Conservation (phyloP, 768 basidiomycete species). For the Calocera viscosa region DNA sequence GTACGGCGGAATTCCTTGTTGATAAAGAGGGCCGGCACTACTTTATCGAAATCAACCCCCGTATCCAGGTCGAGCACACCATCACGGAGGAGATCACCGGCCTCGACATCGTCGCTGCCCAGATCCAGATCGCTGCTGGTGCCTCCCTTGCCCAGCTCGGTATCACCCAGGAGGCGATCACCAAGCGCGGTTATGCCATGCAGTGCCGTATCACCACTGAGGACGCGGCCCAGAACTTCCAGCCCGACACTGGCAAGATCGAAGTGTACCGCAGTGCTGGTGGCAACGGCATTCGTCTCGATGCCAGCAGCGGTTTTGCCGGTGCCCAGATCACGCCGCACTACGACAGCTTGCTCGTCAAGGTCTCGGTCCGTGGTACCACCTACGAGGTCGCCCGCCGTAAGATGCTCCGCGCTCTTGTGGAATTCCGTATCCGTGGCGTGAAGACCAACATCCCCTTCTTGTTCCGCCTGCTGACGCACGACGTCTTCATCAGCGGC, state of each 20-base stretch:
- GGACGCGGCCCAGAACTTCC: conserved; percentile 83
- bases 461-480: conserved; percentile 93
- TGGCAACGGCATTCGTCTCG: conserved; percentile 94
- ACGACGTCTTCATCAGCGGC: conserved; percentile 89
- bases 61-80: conserved; percentile 99
- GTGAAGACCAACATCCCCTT: conserved; percentile 99
- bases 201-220: conserved; percentile 98
- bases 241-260: conserved; percentile 98
- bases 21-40: conserved; percentile 94
- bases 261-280: conserved; percentile 98
- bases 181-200: conserved; percentile 92
- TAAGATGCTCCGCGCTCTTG: conserved; percentile 98
- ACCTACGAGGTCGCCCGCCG: conserved; percentile 97
- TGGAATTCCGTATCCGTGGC: conserved; percentile 98
- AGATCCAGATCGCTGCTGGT: conserved; percentile 99
- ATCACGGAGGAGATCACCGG: conserved; percentile 99
- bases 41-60: conserved; percentile 99
- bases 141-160: conserved; percentile 92
- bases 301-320: conserved; percentile 94
- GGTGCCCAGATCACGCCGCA: conserved; percentile 99
- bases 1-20: conserved; percentile 96
- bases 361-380: conserved; percentile 88
- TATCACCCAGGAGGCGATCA: conserved; percentile 88
- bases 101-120: conserved; percentile 96
- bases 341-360: conserved; percentile 95